Base-by-base conservation (phyloP, 2,329 filamentous ascomycete genomes). In the Hirsutella minnesotensis region DNA sequence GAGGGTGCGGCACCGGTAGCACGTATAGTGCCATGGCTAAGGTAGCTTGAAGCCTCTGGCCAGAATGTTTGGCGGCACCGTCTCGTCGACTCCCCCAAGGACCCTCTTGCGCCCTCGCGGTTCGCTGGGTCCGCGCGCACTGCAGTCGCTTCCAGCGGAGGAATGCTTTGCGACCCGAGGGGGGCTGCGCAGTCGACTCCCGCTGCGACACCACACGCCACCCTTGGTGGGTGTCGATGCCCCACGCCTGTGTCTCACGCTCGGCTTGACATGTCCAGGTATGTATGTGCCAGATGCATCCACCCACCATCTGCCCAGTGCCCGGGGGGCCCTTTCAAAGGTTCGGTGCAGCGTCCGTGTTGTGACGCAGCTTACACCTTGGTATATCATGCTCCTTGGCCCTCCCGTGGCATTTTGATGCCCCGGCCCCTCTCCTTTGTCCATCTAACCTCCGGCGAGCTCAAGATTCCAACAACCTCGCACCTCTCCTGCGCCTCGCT, bases 131-230 rank as follows among this genome's bases (percentile, higher is more conserved):
- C 22, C 24, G 16, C n/a, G 9, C 18, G 3, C 19, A 24, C 30
- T 20, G 40, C 35, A 20, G 35, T 12, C n/a, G 31, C 27, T 40
- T 31, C 13, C 4, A 12, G 38, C 24, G 12, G 24, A 27, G 47
- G 47, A 49, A 49, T 49, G 47, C 38, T 37, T 37, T 37, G 16
- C 16, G 24, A 20, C 29, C 36, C 33, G 47, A 44, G 41, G 31
- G 41, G 22, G 30, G 27, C 30, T 35, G 16, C 37, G 15, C 29
- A 41, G 24, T 27, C 24, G 24, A 27, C 7, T 27, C 24, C 24
- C 24, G 24, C 24, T 27, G 24, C 24, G 7, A 27, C 24, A 27
- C 24, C 24, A 27, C 24, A 27, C 24, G 24, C 24, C 24, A 27
- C 24, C 24, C 24, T 27, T 12, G 24, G 24, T 39, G 45, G 39